Evolutionary conservation across 1,139 yeast species (phyloP).

Genomic region (Williopsis jadinii): DNA sequence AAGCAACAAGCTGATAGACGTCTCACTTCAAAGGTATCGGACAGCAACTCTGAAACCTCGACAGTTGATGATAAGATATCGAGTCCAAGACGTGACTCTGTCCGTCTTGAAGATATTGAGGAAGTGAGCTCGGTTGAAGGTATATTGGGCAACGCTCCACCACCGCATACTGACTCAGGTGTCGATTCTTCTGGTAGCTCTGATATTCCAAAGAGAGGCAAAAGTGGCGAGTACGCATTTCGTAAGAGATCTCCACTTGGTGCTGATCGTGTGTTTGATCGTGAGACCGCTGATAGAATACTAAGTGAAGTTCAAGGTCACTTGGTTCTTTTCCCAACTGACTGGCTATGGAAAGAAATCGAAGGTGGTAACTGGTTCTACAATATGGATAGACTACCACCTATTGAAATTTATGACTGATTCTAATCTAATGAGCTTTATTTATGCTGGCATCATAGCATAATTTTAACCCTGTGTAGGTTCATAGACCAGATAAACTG

Average conservation of each 20-base stretch:
- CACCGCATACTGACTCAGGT: not conserved
- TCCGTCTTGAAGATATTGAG: constrained; percentile 7
- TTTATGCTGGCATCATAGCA: not conserved
- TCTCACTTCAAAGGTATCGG: constrained; percentile 3
- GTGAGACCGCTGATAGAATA: constrained; percentile 69
- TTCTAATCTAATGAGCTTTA: not conserved
- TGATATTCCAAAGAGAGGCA: constrained; percentile 6
- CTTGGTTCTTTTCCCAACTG: constrained; percentile 81
- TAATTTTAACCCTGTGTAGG: no score
- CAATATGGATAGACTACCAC: constrained; percentile 89
- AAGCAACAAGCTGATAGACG: constrained; percentile 24
- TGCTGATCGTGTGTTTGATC: constrained; percentile 56
- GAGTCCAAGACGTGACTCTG: constrained; percentile 1
- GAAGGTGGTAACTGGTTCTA: constrained; percentile 94
- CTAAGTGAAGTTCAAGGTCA: constrained; percentile 80
- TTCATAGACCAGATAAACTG: no score
- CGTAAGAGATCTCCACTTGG: constrained; percentile 30
- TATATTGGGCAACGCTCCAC: constrained; percentile 10
- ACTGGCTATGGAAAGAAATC: constrained; percentile 83
- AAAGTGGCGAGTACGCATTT: constrained; percentile 7
- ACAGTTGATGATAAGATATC: constrained; percentile 1
- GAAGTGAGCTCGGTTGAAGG: constrained; percentile 3
- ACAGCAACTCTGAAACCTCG: constrained; percentile 1
- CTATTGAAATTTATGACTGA: constrained; percentile 86
- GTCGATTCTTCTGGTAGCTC: not conserved